A percentile compares a stretch with the other conserved stretches of the same genome.
Evolutionary conservation across 805 yeast genomes (phyloP).

Genomic region (Metschnikowia anglica): DNA sequence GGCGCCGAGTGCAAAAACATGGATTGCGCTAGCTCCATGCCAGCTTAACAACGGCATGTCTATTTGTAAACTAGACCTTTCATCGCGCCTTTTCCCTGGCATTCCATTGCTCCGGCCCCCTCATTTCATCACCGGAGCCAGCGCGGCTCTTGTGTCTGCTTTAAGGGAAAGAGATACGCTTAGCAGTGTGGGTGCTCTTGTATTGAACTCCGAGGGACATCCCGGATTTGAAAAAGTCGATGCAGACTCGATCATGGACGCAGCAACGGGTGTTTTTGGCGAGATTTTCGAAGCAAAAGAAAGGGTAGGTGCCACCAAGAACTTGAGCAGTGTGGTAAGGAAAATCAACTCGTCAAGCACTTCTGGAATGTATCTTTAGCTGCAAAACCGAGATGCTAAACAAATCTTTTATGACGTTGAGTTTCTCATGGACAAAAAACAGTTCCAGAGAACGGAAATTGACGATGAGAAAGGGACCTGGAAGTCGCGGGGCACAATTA

Average conservation of each 20-base stretch:
- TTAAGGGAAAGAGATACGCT: conserved; percentile 7
- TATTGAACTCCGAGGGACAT: conserved; percentile 60
- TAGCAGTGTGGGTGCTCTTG: conserved; percentile 21
- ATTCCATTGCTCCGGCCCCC: conserved; percentile 52
- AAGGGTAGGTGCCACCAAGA: conserved; percentile 12
- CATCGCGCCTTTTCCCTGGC: conserved; percentile 11
- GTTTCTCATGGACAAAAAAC: conserved; percentile 81
- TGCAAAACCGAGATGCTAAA: background rate
- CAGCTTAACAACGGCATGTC: conserved; percentile 31
- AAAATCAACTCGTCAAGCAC: conserved; percentile 26
- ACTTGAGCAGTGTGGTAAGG: conserved; percentile 24
- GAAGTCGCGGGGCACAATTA: conserved; percentile 62
- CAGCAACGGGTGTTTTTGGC: conserved; percentile 10
- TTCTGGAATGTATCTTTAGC: conserved; percentile 29
- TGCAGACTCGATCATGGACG: conserved; percentile 42
- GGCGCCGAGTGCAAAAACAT: conserved; percentile 15
- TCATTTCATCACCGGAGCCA: conserved; percentile 57
- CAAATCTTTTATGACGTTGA: conserved; percentile 17
- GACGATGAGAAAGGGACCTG: conserved; percentile 91
- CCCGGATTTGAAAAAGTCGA: conserved; percentile 57
- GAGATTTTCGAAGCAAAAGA: conserved; percentile 5
- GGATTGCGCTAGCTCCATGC: conserved; percentile 41
- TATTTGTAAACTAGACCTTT: conserved; percentile 24
- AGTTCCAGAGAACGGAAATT: conserved; percentile 91
- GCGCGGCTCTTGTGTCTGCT: conserved; percentile 45